Evolutionary conservation across 2,329 filamentous ascomycete genomes (phyloP), one percentile per base, ranked within the genome.

Genomic region (Fusarium nurragi): DNA sequence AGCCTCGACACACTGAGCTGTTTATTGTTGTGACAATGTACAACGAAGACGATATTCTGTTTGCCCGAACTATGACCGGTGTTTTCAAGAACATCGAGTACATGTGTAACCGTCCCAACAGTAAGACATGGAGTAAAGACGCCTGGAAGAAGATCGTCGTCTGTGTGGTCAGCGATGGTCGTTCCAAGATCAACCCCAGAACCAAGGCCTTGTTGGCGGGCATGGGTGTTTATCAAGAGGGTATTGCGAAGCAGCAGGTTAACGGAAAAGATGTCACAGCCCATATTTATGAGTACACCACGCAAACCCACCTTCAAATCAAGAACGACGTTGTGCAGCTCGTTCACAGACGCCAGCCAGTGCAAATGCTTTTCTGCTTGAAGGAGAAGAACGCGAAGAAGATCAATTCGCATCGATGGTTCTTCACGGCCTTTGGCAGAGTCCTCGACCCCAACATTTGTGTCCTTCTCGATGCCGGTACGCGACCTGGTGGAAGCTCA

Each of bases 371-470:
- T 6, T 99, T 99, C 83, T 99, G 95, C 77, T 79, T 99, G 61
- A 99, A 99, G 82, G 95, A 99, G 76, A 98, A 97, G 86, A 99
- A 99, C 76, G 94, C 97, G 81, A 99, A 99, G 84, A 99, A 99
- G 84, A 99, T 99, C 86, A 99, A 99, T 77, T 98, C 95, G 0
- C 95, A 99, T 77, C 85, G 95, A 76, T 99, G 95, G 95, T 98
- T 99, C 81, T 99, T 99, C 84, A 91, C 96, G 70, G 95, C 94
- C 0, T 99, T 99, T 76, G 95, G 95, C 28, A 87, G 89, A 21
- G 91, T 98, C 4, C 80, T 99, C 40, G 90, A 98, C 64, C 95
- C 95, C 36, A 98, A 98, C 73, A 97, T 99, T 70, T 98, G 95
- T 74, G 94, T 98, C 12, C 85, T 99, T 49, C 87, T 99, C 67